These are phyloP conservation scores for Leccinum olivaceopallidum DNA, from an alignment of 768 basidiomycete genomes.

Conservation along the genomic window DNA sequence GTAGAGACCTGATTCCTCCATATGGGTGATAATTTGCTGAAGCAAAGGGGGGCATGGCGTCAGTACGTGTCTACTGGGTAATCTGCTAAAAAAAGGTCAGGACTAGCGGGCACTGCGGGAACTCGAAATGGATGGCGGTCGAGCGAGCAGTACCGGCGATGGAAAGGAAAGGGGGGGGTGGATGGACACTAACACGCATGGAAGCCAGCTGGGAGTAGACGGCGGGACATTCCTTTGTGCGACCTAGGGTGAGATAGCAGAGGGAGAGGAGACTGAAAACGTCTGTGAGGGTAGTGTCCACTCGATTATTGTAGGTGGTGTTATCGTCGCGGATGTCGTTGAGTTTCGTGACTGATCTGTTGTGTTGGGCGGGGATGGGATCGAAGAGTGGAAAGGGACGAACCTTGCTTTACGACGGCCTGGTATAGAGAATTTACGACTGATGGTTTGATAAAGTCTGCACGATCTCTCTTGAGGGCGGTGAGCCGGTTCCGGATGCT, in stretches of 20 bases:
- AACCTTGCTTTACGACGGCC: conserved; percentile 91
- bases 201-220: conserved; percentile 95
- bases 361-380: background rate
- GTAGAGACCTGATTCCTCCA: conserved; percentile 95
- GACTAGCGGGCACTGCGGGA: conserved; percentile 18
- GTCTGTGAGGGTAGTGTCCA: conserved; percentile 94
- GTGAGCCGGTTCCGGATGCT: conserved; percentile 96
- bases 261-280: conserved; percentile 94
- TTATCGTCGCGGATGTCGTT: conserved; percentile 87
- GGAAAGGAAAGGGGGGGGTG: conserved; percentile 9
- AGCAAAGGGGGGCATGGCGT: conserved; percentile 22
- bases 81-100: conserved; percentile 30
- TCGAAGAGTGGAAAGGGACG: conserved; percentile 17
- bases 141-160: background rate
- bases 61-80: conserved; percentile 27
- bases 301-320: conserved; percentile 77
- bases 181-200: conserved; percentile 76
- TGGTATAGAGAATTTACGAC: conserved; percentile 95
- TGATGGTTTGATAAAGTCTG: conserved; percentile 87
- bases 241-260: conserved; percentile 98
- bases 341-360: conserved; percentile 73
- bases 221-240: conserved; percentile 91
- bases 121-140: conserved; percentile 11
- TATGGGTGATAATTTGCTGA: conserved; percentile 92
- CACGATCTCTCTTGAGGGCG: conserved; percentile 90